Base-by-base conservation (phyloP, 2,329 filamentous ascomycete species). In the Peltaster fructicola region DNA sequence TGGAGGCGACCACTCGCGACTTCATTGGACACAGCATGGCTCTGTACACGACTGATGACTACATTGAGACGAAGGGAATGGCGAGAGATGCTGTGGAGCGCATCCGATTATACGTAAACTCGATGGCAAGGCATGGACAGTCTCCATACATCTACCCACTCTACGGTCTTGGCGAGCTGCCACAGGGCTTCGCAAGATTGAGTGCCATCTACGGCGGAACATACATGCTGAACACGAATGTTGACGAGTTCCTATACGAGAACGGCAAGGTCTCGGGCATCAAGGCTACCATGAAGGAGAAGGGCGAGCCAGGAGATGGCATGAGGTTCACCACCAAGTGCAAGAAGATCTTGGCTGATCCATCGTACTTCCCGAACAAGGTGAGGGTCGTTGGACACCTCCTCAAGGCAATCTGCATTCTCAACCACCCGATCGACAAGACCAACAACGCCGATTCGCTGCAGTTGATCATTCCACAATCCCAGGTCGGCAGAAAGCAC, bases 11-110 rank as follows among this genome's bases (percentile, higher is more conserved):
- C 30, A 98, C 88, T 39, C 74, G 79, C 43, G 88, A 98, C 57
- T 98, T 98, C 51, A 78, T 95, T 44, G 88, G 88, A 37, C 88
- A 98, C 56, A 81, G 85, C 44, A 98, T 98, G 88, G 88, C 88
- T 31, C 72, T 98, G 24, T 95, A 84, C 61, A 71, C 77, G 29
- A 82, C 78, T 30, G 85, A 95, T 50, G 72, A 75, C 32, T 93
- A 98, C 58, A 73, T 91, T 47, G 70, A 64, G 38, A 54, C 65
- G 35, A 57, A 63, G 24, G 84, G 84, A 37, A 61, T 62, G 46
- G 81, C 84, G 21, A 72, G 76, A 40, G 82, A 92, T 50, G 72
- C 79, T 29, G 78, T 98, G 42, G 71, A 85, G 55, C 81, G 85
- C 43, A 93, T 98, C 52, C 72, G 80, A 39, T 67, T 98, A 22